Evolutionary conservation across 2,329 filamentous ascomycete genomes (phyloP).

Genomic region (Aspergillus sp.): DNA sequence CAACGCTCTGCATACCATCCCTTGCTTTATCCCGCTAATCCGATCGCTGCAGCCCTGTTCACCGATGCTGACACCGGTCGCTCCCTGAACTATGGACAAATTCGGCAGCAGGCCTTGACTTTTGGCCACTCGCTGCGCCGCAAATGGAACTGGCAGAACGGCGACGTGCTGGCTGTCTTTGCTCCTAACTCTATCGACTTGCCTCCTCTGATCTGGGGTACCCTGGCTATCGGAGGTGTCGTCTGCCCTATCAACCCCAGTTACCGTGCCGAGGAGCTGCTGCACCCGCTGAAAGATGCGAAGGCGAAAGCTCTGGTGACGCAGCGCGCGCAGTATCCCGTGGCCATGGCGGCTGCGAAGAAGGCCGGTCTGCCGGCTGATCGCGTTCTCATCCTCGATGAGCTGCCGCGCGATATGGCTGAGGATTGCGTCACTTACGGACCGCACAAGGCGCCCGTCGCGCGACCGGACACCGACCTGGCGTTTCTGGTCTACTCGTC

Average conservation of each 20-base stretch:
- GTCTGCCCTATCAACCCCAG: constrained; percentile 28
- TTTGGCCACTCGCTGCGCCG: constrained; percentile 12
- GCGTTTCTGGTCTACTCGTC: constrained; percentile 28
- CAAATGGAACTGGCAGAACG: constrained; percentile 20
- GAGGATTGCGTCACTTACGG: neutral
- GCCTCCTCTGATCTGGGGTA: constrained; percentile 17
- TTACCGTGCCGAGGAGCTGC: constrained; percentile 23
- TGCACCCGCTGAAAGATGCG: constrained; percentile 11
- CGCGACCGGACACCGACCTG: constrained; percentile 5
- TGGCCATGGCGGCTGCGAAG: constrained; percentile 9
- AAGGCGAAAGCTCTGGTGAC: constrained; percentile 14
- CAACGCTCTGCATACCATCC: too few species aligned
- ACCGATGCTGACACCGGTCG: constrained; percentile 4
- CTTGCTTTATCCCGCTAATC: neutral
- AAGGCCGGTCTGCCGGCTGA: constrained; percentile 7
- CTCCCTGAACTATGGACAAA: constrained; percentile 9
- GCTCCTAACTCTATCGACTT: constrained; percentile 18
- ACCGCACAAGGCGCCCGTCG: constrained; percentile 4
- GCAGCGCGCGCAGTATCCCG: constrained; percentile 1
- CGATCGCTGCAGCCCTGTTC: constrained; percentile 9
- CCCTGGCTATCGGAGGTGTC: constrained; percentile 25
- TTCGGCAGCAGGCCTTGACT: constrained; percentile 9
- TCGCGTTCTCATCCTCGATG: constrained; percentile 13
- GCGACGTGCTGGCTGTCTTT: constrained; percentile 20
- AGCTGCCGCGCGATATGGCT: neutral